Base-by-base conservation (phyloP, 768 basidiomycete genomes). In the Boletus huronensis region DNA sequence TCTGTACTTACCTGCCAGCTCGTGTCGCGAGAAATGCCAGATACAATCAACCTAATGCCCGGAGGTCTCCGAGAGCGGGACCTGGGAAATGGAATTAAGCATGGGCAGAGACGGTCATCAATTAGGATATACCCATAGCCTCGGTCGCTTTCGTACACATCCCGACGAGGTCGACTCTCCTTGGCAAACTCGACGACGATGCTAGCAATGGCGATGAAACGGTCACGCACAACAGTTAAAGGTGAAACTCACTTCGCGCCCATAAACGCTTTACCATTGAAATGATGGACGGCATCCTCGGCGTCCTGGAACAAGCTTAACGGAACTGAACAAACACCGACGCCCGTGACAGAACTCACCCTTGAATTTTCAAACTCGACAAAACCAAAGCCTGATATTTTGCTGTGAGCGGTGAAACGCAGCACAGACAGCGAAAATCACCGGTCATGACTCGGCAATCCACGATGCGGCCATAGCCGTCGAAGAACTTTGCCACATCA, bases 161-260 rank as follows among this genome's bases (percentile, higher is more conserved):
- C 92, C 51, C 92, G 82, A 59, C 90, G 87, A 52, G 88, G 88
- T 21, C 92, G 85, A 57, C 85, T 87, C 64, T 98, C 95, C 71
- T 96, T 95, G 8, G 96, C 93, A 66, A 93, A 93, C 70, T 99
- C 93, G 42, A 99, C 93, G 14, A 97, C 89, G 58, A 99, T 90
- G 67, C 95, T 97, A 62, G 16, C 0, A 17, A 48, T 35, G 34
- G 51, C 42, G 5, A 39, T 42, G 38, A 56, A 21, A 53, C 14
- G 13, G 14, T 60, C 16, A 26, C 10, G n/a, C 6, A 10, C 36
- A 42, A 41, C 21, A 34, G 13, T 39, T 6, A 19, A 23, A 8
- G 35, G 55, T 3, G 36, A 0, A 28, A 35, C 52, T 35, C 45
- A 64, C 93, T 83, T 88, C 59, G 84, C 78, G 44, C 95, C 95